These are phyloP conservation scores for Phyllosticta citribraziliensis DNA, from an alignment of 2,329 filamentous ascomycete species.

Conservation along the genomic window DNA sequence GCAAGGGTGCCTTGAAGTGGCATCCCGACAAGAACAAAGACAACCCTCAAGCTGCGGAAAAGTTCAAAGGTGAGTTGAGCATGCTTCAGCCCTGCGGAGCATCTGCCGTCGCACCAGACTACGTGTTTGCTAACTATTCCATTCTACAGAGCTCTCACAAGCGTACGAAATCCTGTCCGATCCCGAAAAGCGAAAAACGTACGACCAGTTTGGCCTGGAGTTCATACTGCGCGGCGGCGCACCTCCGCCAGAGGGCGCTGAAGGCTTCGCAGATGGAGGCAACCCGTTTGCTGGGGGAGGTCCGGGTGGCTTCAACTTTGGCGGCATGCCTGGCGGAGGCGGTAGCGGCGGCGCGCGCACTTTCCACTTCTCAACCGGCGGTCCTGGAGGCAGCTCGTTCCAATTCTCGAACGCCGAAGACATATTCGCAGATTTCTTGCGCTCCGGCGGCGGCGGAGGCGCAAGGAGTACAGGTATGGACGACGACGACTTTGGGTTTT, in stretches of 20 bases:
- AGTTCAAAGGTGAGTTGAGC: constrained; percentile 64
- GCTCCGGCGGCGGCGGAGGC: constrained; percentile 41
- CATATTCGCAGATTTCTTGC: constrained; percentile 79
- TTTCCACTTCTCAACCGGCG: constrained; percentile 55
- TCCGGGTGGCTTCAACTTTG: constrained; percentile 42
- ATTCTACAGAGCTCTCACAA: constrained; percentile 66
- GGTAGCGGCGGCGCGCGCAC: constrained; percentile 39
- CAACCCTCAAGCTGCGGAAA: constrained; percentile 73
- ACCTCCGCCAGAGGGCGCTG: constrained; percentile 51
- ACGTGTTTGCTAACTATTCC: constrained; percentile 10
- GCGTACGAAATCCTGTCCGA: constrained; percentile 97
- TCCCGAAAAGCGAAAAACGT: constrained; percentile 90
- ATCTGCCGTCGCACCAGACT: neutral
- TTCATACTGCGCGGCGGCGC: constrained; percentile 76
- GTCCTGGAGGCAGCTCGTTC: constrained; percentile 55
- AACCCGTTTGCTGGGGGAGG: constrained; percentile 31
- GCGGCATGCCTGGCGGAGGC: constrained; percentile 49
- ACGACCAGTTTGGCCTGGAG: constrained; percentile 90
- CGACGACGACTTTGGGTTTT: constrained; percentile 40
- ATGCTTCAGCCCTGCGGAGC: neutral
- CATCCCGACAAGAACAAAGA: constrained; percentile 98
- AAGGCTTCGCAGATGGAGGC: constrained; percentile 25
- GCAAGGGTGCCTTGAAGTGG: constrained; percentile 80
- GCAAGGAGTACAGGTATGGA: constrained; percentile 27
- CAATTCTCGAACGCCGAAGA: constrained; percentile 73